These are phyloP conservation scores for Harringtonia lauricola DNA, from an alignment of 2,329 filamentous ascomycete species.

Conservation along the genomic window DNA sequence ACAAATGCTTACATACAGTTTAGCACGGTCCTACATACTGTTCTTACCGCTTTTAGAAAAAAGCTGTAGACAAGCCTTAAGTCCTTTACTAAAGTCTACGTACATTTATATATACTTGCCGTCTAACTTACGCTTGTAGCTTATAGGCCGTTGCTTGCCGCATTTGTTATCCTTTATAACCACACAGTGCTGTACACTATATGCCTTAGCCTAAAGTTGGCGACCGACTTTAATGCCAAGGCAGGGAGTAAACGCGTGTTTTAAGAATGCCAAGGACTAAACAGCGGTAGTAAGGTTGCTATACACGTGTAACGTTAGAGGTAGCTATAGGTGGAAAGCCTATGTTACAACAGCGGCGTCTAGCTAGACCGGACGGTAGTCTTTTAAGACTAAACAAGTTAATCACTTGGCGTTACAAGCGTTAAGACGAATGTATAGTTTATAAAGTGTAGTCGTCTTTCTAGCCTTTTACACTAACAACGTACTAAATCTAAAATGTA, in stretches of 20 bases:
- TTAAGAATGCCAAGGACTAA: too few relatives aligned
- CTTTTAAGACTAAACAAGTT: slow-evolving; percentile 70
- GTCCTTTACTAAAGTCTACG: slow-evolving; percentile 50
- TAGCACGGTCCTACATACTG: too few relatives aligned
- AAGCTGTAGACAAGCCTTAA: slow-evolving; percentile 52
- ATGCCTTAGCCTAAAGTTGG: too few relatives aligned
- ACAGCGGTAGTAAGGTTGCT: slow-evolving; percentile 52
- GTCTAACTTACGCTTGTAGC: slow-evolving; percentile 73
- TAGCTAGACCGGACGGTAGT: slow-evolving; percentile 56
- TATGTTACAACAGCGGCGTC: slow-evolving; percentile 44
- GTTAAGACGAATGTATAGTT: slow-evolving; percentile 49
- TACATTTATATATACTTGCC: slow-evolving; percentile 89
- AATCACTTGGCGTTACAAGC: too few relatives aligned
- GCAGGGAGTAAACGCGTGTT: too few relatives aligned
- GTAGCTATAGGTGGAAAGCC: slow-evolving; percentile 58
- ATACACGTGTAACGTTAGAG: slow-evolving; percentile 58
- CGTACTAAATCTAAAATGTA: too few relatives aligned
- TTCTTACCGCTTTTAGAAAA: slow-evolving; percentile 92
- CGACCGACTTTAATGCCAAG: slow-evolving; percentile 55
- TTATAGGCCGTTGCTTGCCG: slow-evolving; percentile 53
- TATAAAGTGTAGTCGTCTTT: not conserved
- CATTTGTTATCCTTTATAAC: too few relatives aligned
- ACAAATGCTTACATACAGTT: too few relatives aligned
- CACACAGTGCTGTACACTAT: slow-evolving; percentile 68
- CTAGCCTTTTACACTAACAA: slow-evolving; percentile 37